Conservation (phyloP, 441 rosid genomes). For the Capsella rubella region DNA sequence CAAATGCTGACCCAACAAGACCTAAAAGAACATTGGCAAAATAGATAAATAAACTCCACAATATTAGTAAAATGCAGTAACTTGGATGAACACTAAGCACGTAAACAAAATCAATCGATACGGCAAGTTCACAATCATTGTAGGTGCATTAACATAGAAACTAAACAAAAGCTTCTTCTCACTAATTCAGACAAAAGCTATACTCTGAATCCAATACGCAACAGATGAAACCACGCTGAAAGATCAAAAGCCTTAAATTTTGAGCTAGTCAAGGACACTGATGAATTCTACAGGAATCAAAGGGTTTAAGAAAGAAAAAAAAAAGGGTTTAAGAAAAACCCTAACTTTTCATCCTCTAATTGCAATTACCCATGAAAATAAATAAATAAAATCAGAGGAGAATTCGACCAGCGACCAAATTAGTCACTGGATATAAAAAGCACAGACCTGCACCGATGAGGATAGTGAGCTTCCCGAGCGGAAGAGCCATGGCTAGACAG, state of each 20-base stretch:
- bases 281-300: not conserved
- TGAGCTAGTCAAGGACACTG: slow-evolving; percentile 7
- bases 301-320: slow-evolving; percentile 32
- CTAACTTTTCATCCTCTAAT: slow-evolving; percentile 8
- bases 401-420: not conserved
- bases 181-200: not conserved
- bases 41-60: too few species aligned
- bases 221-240: not conserved
- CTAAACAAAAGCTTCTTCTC: not conserved
- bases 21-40: slow-evolving; percentile 49
- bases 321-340: slow-evolving; percentile 37
- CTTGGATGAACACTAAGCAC: not conserved
- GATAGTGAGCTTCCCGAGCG: slow-evolving; percentile 77
- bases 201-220: not conserved
- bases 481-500: slow-evolving; percentile 61
- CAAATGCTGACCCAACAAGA: slow-evolving; percentile 80
- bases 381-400: not conserved
- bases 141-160: not conserved
- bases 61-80: not conserved
- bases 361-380: slow-evolving; percentile 10
- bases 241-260: slow-evolving; percentile 10
- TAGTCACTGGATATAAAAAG: not conserved
- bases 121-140: not conserved
- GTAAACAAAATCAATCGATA: not conserved
- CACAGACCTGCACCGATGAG: slow-evolving; percentile 92